These are phyloP conservation scores for Hypoxylon sp. DNA, from an alignment of 2,329 filamentous ascomycete genomes.

Conservation along the genomic window DNA sequence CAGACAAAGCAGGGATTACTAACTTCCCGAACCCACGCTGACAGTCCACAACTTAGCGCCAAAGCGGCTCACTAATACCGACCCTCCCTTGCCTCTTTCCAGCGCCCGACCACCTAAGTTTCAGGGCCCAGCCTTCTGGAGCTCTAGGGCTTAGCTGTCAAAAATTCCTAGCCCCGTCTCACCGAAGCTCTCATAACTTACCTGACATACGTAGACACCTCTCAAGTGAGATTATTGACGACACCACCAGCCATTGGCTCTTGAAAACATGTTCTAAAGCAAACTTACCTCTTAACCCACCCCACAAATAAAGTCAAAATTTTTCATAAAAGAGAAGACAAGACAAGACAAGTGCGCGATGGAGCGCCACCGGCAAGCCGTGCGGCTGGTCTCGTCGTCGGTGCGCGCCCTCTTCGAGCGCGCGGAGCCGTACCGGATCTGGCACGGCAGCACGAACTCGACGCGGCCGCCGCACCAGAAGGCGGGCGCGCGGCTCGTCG, in stretches of 20 bases:
- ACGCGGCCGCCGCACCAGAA: conserved; percentile 69
- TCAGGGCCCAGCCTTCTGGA: conserved; percentile 5
- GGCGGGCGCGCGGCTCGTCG: conserved; percentile 64
- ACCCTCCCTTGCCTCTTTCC: neutral
- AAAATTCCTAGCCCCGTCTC: conserved; percentile 26
- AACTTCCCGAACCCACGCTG: conserved; percentile 40
- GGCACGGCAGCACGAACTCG: conserved; percentile 83
- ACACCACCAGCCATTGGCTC: conserved; percentile 1
- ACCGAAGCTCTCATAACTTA: conserved; percentile 14
- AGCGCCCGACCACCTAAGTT: conserved; percentile 20
- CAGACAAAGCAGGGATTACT: neutral
- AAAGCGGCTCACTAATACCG: conserved; percentile 11
- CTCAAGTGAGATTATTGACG: neutral
- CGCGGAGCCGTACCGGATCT: conserved; percentile 77
- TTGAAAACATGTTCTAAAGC: neutral
- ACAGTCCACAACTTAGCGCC: conserved; percentile 16
- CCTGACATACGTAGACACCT: too few species aligned
- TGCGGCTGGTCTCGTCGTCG: conserved; percentile 63
- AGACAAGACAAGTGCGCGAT: conserved; percentile 53
- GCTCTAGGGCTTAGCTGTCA: neutral
- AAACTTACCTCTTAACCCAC: neutral
- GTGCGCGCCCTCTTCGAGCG: conserved; percentile 65
- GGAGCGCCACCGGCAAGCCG: conserved; percentile 66
- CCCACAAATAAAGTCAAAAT: neutral
- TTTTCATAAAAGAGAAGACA: neutral